Conservation (phyloP, 768 basidiomycete genomes). For the Suillus luteus region DNA sequence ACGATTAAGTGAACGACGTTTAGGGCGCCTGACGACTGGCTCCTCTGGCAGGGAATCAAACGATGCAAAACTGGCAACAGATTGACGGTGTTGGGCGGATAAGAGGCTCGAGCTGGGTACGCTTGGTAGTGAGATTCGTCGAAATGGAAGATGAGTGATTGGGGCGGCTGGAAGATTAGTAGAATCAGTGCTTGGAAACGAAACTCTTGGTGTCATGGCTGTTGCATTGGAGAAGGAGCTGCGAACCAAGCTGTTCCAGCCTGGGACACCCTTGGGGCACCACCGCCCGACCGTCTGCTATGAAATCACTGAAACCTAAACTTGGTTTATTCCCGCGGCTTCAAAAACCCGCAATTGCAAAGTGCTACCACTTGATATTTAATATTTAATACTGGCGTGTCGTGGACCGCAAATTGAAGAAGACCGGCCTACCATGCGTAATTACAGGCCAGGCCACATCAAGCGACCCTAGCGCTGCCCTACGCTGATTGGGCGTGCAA, state of each 20-base stretch:
- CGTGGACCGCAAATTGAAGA: neutral
- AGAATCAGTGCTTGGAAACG: constrained; percentile 35
- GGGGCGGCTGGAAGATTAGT: constrained; percentile 32
- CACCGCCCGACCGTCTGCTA: neutral
- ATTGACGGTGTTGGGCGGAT: constrained; percentile 49
- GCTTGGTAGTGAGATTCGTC: constrained; percentile 62
- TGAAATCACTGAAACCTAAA: constrained; percentile 5
- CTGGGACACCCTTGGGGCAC: neutral
- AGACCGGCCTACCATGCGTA: too few species aligned
- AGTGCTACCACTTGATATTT: too few species aligned
- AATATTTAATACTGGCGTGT: neutral
- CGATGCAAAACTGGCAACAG: constrained; percentile 70
- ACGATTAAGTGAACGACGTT: constrained; percentile 38
- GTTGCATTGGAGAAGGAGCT: constrained; percentile 22
- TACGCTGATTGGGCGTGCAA: neutral
- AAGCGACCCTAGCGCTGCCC: too few species aligned
- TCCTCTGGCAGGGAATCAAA: constrained; percentile 72
- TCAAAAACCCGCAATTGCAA: neutral
- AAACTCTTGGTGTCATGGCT: constrained; percentile 27
- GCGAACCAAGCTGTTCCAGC: neutral
- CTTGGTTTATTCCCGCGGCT: constrained; percentile 6
- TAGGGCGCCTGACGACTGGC: constrained; percentile 28
- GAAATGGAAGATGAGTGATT: constrained; percentile 58
- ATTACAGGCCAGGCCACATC: too few species aligned
- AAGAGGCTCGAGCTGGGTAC: constrained; percentile 52